Evolutionary conservation across 2,329 filamentous ascomycete genomes (phyloP), one percentile per base, ranked within the genome.

Genomic region (Colletotrichum tanaceti): DNA sequence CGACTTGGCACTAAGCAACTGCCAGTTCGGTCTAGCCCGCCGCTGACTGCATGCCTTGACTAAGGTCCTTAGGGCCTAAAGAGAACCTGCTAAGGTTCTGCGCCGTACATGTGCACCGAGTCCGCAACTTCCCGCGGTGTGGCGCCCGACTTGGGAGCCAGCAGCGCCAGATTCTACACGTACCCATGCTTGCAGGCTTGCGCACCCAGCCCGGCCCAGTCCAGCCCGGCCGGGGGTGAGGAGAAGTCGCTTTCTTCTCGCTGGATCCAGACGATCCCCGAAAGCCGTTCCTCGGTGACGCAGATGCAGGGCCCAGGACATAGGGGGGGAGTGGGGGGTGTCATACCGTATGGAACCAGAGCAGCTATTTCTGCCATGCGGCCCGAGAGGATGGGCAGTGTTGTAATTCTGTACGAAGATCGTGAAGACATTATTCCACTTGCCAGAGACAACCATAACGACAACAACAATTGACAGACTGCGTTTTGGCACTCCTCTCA

Each of bases 251-350:
- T 68, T 49, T 61, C 61, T 59, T 65, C 60, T 64, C 24, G 62
- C 62, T 65, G 55, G 65, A 65, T 65, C 54, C 62, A 68, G 62
- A 65, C 38, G 49, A 65, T 65, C 54, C 54, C 62, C 55, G 49
- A 68, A 55, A 44, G 54, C 61, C 54, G 62, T 68, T 52, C 62
- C 63, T 65, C 65, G 65, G 65, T 68, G 65, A 68, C 55, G 65
- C 65, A 68, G 65, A 55, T 55, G 55, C 55, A 65, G 62, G 65
- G 38, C 49, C 54, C 49, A 24, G 18, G 49, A 49, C 54, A 55
- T 55, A n/a, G n/a, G n/a, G n/a, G 55, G 55, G 28, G 28, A 28
- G 28, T 28, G 28, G 28, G 28, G 49, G 32, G 28, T 41, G 11
- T 14, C 16, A 16, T 46, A 9, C 43, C 13, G 47, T 28, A 24